phyloP scores from a whole-genome alignment of 2,329 filamentous ascomycete species.

The Ophiostoma sp. region DNA sequence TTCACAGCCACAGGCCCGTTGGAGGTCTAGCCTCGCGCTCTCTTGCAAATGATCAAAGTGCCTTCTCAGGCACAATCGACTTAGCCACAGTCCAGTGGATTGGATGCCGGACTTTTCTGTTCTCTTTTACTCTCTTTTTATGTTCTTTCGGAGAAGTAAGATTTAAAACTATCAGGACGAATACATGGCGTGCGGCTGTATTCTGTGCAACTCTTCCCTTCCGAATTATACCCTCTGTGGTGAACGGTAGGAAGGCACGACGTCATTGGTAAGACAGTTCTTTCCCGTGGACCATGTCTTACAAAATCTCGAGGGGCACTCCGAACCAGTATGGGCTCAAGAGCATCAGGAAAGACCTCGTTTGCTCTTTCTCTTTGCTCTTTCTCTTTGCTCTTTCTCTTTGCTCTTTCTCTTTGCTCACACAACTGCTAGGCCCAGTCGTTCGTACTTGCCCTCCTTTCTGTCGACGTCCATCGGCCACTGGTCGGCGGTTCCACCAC shows the following conservation, averaged over 20 bases:
- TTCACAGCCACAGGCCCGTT: constrained; percentile 8
- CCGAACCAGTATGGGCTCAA: not conserved
- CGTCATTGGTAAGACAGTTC: constrained; percentile 4
- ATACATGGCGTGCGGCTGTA: not conserved
- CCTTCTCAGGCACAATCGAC: constrained; percentile 7
- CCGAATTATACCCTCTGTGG: not conserved
- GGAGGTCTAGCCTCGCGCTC: not conserved
- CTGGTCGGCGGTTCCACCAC: not conserved
- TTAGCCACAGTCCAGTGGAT: constrained; percentile 1
- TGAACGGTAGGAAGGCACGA: not conserved
- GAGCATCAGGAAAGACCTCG: not conserved
- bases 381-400: not conserved
- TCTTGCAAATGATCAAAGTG: not conserved
- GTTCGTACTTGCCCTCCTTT: not conserved
- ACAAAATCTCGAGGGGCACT: not conserved
- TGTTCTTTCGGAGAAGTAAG: not conserved
- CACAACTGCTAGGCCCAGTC: not conserved
- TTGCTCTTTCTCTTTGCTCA: not conserved
- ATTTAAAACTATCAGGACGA: not conserved
- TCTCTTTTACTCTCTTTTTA: not conserved
- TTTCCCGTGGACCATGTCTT: not conserved
- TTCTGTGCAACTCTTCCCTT: not conserved
- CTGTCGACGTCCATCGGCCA: not conserved
- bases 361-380: not conserved
- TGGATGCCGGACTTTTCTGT: not conserved